These are phyloP conservation scores for Ceratocystis diversiconidia DNA, from an alignment of 2,329 filamentous ascomycete species.

Conservation along the genomic window DNA sequence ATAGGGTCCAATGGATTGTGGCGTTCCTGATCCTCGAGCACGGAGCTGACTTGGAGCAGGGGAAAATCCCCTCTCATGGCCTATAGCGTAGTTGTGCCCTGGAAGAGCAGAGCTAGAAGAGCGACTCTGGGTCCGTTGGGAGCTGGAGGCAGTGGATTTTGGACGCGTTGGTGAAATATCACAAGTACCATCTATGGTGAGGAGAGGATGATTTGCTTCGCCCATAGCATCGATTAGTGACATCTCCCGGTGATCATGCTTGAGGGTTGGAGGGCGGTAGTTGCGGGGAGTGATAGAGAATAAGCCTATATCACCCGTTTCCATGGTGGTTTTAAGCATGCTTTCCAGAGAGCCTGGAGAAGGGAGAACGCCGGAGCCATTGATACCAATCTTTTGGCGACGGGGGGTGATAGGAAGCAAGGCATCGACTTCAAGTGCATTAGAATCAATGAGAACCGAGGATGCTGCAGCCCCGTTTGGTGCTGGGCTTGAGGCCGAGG, in stretches of 20 bases:
- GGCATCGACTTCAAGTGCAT: slow-evolving; percentile 8
- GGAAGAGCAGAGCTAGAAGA: slow-evolving; percentile 12
- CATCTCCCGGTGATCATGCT: slow-evolving; percentile 13
- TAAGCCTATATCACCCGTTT: slow-evolving; percentile 49
- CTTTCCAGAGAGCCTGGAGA: slow-evolving; percentile 44
- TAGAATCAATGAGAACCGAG: slow-evolving; percentile 3
- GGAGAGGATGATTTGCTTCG: slow-evolving; percentile 13
- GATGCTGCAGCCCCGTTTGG: neutral
- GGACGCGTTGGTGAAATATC: slow-evolving; percentile 3
- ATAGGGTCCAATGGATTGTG: neutral
- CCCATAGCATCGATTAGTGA: slow-evolving; percentile 17
- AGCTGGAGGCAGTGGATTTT: neutral
- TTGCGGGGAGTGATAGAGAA: slow-evolving; percentile 38
- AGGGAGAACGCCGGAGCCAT: slow-evolving; percentile 25
- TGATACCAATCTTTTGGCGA: slow-evolving; percentile 15
- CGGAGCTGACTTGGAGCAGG: slow-evolving; percentile 9
- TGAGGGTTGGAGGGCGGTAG: slow-evolving; percentile 14
- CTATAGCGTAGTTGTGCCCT: neutral
- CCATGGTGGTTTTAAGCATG: slow-evolving; percentile 52
- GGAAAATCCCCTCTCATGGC: neutral
- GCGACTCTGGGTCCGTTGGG: slow-evolving; percentile 6
- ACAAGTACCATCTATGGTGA: slow-evolving; percentile 4
- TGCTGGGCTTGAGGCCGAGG: slow-evolving; percentile 6
- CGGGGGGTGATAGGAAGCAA: slow-evolving; percentile 15
- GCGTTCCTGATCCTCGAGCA: neutral